Evolutionary conservation across 139 green algal species (phyloP).

Genomic region (Penium margaritaceum): DNA sequence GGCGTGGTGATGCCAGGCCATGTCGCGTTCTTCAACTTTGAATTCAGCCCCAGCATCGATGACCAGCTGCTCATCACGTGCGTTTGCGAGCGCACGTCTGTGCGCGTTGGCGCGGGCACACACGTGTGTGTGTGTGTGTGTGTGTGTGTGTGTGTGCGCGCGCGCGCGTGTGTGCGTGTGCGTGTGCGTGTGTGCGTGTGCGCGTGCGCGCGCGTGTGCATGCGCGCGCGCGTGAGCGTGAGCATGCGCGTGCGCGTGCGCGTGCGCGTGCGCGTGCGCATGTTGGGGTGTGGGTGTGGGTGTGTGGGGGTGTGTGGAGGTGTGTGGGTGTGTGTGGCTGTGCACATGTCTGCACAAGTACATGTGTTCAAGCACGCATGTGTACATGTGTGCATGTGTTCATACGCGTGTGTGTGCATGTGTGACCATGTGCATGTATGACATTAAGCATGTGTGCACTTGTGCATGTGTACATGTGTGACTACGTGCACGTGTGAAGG

Average conservation of each 20-base stretch:
- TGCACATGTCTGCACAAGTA: neutral
- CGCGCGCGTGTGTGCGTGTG: neutral
- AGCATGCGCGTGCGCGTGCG: neutral
- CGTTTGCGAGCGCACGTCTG: no score
- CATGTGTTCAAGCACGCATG: no score
- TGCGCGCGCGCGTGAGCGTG: neutral
- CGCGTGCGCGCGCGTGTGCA: no score
- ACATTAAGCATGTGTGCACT: neutral
- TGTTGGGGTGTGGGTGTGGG: neutral
- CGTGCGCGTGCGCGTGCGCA: neutral
- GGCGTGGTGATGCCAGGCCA: constrained; percentile 4
- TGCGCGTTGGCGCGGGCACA: no score
- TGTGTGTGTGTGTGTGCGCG: neutral
- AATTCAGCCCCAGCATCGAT: neutral
- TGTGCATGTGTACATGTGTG: no score
- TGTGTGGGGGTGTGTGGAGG: no score
- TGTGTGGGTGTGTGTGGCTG: no score
- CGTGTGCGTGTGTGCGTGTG: neutral
- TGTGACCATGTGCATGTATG: neutral
- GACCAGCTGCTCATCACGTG: constrained; percentile 20
- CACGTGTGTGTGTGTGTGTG: no score
- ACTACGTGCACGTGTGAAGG: no score
- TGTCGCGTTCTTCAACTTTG: constrained; percentile 27
- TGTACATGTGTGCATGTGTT: no score
- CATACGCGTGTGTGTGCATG: neutral